Base-by-base conservation (phyloP, 176 grass and related monocot genomes). In the Musa acuminata region DNA sequence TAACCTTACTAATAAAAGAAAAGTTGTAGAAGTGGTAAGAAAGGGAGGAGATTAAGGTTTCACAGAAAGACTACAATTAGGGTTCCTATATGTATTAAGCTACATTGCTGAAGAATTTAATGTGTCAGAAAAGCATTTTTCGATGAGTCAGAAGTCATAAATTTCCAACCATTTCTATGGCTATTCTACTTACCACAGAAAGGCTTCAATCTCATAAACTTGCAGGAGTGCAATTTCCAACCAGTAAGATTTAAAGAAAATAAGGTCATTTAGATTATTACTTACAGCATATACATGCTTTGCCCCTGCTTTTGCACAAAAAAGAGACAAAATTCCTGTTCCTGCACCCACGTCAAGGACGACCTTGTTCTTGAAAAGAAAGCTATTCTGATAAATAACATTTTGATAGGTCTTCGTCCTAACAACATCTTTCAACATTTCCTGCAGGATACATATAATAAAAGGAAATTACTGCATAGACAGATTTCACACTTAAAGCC, bases 281-380 rank as follows among this genome's bases (percentile, higher is more conserved):
- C 84, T 82, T 68, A 98, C 95, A 52, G 90, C 88, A 83, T 99
- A 94, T n/a, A 99, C 95, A 86, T 99, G 95, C 79, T 91, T 99
- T 29, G 90, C 95, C 83, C 95, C 90, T 52, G 95, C 85, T 82
- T 94, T 99, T 73, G 90, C 95, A 84, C 90, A 99, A 69, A 99
- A 99, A 69, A 99, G 90, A 22, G 95, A 99, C 52, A 99, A 82
- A 72, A 99, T 99, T 57, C 90, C 95, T 0, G 95, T 99, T 29
- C 95, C 95, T 1, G 95, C 95, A 10, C 95, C 95, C 11, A 99
- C 90, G 83, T 99, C 95, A 72, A 99, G 95, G 23, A 94, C 95
- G 14, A 94, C 78, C 84, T 99, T 99, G 70, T 99, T 78, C 84
- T 99, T 94, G 80, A 99, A 82, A 69, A 99, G 88, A 85, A 94